These are phyloP conservation scores for Fusarium sp. DNA, from an alignment of 2,329 filamentous ascomycete species.

Conservation along the genomic window DNA sequence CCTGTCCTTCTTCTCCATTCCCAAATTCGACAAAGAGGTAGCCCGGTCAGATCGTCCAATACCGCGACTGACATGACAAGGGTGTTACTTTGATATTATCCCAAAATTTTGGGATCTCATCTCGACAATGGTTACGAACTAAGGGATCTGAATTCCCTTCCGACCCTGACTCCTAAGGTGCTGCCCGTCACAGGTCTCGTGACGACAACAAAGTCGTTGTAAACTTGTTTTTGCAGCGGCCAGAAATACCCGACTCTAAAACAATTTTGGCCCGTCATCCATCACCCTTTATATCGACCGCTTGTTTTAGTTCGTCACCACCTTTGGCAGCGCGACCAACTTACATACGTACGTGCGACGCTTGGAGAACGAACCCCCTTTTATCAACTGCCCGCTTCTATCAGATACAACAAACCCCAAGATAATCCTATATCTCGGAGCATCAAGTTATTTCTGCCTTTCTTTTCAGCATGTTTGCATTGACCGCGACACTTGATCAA, in stretches of 20 bases:
- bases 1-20: conserved; percentile 20
- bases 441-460: conserved; percentile 2
- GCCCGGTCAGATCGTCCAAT: conserved; percentile 33
- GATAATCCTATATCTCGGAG: conserved; percentile 11
- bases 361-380: conserved; percentile 34
- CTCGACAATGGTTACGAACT: background rate
- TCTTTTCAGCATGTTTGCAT: conserved; percentile 43
- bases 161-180: background rate
- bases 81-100: conserved; percentile 17
- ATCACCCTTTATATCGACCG: conserved; percentile 23
- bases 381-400: conserved; percentile 27
- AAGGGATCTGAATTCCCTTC: conserved; percentile 8
- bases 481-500: conserved; percentile 30
- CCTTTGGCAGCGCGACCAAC: conserved; percentile 16
- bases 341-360: conserved; percentile 31
- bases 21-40: conserved; percentile 29
- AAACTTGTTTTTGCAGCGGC: conserved; percentile 10
- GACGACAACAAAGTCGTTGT: conserved; percentile 7
- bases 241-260: conserved; percentile 4
- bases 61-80: conserved; percentile 39
- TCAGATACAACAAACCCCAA: conserved; percentile 8
- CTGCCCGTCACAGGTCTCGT: conserved; percentile 22
- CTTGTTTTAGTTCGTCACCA: conserved; percentile 37
- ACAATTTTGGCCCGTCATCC: conserved; percentile 2
- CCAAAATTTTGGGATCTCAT: conserved; percentile 36